phyloP scores from a whole-genome alignment of 108 stramenopile species.

The Cyclotella atomus region DNA sequence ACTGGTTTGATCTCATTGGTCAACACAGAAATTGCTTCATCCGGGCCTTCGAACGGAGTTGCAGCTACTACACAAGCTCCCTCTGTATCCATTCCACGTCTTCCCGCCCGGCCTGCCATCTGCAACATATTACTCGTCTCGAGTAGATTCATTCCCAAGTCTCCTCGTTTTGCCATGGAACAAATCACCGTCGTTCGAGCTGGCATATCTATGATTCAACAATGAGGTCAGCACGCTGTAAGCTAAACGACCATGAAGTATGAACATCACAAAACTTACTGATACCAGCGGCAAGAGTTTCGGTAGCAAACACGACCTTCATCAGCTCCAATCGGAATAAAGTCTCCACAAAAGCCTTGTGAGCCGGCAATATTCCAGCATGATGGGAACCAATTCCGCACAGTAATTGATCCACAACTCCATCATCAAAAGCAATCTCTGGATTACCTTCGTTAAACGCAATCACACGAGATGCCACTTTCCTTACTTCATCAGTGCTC shows the following conservation, averaged over 20 bases:
- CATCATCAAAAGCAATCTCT: slow-evolving; percentile 74
- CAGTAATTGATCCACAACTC: slow-evolving; percentile 60
- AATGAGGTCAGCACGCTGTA: neutral
- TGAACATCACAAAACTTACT: slow-evolving; percentile 25
- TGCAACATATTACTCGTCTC: slow-evolving; percentile 85
- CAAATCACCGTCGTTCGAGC: slow-evolving; percentile 90
- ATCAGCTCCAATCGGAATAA: slow-evolving; percentile 83
- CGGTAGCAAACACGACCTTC: slow-evolving; percentile 94
- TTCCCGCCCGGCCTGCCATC: slow-evolving; percentile 91
- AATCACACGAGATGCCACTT: slow-evolving; percentile 67
- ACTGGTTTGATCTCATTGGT: slow-evolving; percentile 79
- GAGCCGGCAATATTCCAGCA: slow-evolving; percentile 91
- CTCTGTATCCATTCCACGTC: slow-evolving; percentile 77
- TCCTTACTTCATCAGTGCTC: slow-evolving; percentile 51
- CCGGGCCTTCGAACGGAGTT: slow-evolving; percentile 76
- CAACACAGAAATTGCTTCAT: slow-evolving; percentile 71
- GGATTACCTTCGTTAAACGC: slow-evolving; percentile 79
- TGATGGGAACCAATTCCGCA: slow-evolving; percentile 92
- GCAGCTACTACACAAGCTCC: slow-evolving; percentile 82
- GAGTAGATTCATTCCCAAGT: slow-evolving; percentile 63
- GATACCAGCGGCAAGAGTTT: slow-evolving; percentile 96
- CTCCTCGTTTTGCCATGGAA: slow-evolving; percentile 84
- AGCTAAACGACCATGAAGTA: no score
- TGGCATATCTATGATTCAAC: slow-evolving; percentile 53
- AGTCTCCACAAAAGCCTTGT: slow-evolving; percentile 91